phyloP scores from a whole-genome alignment of 2,329 filamentous ascomycete species.

The Zasmidium angulare region DNA sequence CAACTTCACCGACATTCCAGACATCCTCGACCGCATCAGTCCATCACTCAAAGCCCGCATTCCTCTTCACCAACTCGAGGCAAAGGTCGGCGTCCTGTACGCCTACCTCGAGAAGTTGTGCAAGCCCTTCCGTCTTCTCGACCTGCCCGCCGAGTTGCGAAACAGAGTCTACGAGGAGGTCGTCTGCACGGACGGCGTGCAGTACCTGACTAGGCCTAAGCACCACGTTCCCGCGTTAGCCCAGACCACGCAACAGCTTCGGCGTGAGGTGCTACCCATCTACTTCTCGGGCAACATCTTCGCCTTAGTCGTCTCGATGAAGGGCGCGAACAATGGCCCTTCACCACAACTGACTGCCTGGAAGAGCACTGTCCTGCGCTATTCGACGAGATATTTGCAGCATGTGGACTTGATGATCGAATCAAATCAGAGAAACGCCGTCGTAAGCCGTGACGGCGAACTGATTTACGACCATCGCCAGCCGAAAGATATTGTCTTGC shows the following conservation, averaged over 20 bases:
- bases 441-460: too few species aligned
- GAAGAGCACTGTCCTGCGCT: too few species aligned
- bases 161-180: not conserved
- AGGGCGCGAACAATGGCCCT: too few species aligned
- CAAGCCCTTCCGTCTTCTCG: not conserved
- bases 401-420: too few species aligned
- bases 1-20: not conserved
- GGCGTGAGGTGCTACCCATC: conserved; percentile 4
- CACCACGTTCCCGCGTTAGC: not conserved
- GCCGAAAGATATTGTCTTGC: too few species aligned
- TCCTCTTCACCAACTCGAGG: not conserved
- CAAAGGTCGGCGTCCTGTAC: not conserved
- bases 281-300: conserved; percentile 5
- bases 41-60: not conserved
- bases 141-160: not conserved
- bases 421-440: too few species aligned
- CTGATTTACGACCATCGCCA: too few species aligned
- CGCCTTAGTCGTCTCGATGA: not conserved
- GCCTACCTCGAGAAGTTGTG: not conserved
- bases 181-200: too few species aligned
- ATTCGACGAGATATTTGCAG: too few species aligned
- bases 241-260: not conserved
- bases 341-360: too few species aligned
- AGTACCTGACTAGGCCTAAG: too few species aligned
- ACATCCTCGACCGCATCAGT: not conserved